Percentiles rank a stretch among this genome's conserved stretches.
These are phyloP conservation scores for Salvia splendens DNA, from an alignment of 257 asterid species.

Conservation along the genomic window DNA sequence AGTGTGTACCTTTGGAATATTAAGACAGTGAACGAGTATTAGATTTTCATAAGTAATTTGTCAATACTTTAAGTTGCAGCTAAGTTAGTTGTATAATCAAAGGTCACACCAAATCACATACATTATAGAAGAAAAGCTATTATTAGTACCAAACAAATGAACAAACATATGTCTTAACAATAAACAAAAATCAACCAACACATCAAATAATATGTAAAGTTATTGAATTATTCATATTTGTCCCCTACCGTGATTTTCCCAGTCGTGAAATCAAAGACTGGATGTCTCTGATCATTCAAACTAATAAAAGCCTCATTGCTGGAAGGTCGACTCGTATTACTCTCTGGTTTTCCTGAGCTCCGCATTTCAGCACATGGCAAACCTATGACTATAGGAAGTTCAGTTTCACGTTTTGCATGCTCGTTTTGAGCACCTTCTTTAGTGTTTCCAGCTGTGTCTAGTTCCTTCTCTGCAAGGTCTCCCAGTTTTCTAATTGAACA, in stretches of 20 bases:
- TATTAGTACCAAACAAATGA: background rate
- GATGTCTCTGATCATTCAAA: constrained; percentile 39
- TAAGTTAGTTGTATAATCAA: constrained; percentile 6
- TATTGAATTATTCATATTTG: constrained; percentile 2
- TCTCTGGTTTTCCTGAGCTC: constrained; percentile 38
- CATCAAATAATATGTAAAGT: background rate
- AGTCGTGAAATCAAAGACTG: constrained; percentile 30
- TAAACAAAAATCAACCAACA: constrained; percentile 3
- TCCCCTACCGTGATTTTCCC: constrained; percentile 53
- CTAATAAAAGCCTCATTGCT: constrained; percentile 35
- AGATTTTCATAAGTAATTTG: background rate
- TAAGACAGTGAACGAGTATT: too few relatives aligned
- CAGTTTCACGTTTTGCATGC: constrained; percentile 33
- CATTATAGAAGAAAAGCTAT: background rate
- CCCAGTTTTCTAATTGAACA: constrained; percentile 28
- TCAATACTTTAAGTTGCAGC: background rate
- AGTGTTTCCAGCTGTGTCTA: constrained; percentile 36
- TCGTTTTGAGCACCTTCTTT: constrained; percentile 43
- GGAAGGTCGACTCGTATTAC: constrained; percentile 30
- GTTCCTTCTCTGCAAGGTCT: constrained; percentile 48
- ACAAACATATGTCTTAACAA: background rate
- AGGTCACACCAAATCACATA: background rate
- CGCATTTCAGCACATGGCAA: constrained; percentile 55
- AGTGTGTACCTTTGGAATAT: background rate
- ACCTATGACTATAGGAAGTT: constrained; percentile 54